Evolutionary conservation across 352 stramenopile genomes (phyloP).

Genomic region (Phytophthora aleatoria): DNA sequence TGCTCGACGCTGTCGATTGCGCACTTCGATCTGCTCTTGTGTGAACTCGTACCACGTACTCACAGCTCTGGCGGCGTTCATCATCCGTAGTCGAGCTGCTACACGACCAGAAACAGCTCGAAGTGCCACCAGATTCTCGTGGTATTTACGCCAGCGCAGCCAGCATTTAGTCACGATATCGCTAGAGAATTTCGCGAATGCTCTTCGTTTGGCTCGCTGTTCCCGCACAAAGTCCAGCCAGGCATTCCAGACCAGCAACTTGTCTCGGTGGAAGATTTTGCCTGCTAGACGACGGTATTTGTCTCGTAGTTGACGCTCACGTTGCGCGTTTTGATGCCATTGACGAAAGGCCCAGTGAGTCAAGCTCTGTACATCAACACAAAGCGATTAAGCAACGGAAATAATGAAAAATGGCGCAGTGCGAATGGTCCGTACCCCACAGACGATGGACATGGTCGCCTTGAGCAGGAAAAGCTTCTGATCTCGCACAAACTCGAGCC

Average conservation of each 20-base stretch:
- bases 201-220: conserved; percentile 61
- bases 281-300: conserved; percentile 54
- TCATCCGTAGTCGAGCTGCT: conserved; percentile 44
- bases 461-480: conserved; percentile 79
- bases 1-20: conserved; percentile 56
- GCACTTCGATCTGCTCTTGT: conserved; percentile 50
- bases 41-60: conserved; percentile 73
- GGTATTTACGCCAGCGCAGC: conserved; percentile 53
- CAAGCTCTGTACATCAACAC: conserved; percentile 47
- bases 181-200: conserved; percentile 62
- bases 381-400: background rate
- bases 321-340: conserved; percentile 51
- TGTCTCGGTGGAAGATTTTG: conserved; percentile 62
- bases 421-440: conserved; percentile 39
- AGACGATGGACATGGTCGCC: conserved; percentile 70
- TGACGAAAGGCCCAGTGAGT: conserved; percentile 72
- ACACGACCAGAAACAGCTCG: conserved; percentile 50
- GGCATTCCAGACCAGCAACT: conserved; percentile 56
- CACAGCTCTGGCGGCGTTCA: conserved; percentile 49
- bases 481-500: conserved; percentile 51
- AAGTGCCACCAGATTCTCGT: conserved; percentile 46
- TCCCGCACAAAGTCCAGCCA: conserved; percentile 63
- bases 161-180: conserved; percentile 73
- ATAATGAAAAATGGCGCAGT: background rate
- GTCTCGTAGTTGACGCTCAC: conserved; percentile 43